Conservation (phyloP, 148 eudicot species). For the Silene uniflora region DNA sequence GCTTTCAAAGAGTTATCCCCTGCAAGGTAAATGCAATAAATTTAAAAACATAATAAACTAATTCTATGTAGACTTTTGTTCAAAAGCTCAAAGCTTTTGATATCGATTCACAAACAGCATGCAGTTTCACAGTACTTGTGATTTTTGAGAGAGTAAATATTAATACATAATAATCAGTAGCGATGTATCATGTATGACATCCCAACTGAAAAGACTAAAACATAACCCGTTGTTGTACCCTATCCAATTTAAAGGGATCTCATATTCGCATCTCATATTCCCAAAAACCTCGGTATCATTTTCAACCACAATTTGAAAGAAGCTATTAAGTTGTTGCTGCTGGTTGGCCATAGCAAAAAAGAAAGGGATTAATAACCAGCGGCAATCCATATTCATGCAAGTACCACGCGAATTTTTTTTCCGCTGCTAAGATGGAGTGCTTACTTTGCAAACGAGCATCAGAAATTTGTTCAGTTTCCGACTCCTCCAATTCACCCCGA, state of each 20-base stretch:
- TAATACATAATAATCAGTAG: neutral
- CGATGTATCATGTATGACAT: neutral
- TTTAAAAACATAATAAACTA: neutral
- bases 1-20: conserved; percentile 43
- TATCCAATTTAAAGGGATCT: neutral
- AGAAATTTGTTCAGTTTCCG: conserved; percentile 26
- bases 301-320: neutral
- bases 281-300: neutral
- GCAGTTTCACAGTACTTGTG: neutral
- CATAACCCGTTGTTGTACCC: neutral
- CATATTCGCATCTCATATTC: neutral
- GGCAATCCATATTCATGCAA: neutral
- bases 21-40: conserved; percentile 31
- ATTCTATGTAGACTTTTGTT: conserved; percentile 3
- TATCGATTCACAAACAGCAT: neutral
- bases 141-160: neutral
- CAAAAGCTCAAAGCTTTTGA: neutral
- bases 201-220: conserved; percentile 3
- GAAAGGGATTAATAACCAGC: neutral
- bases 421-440: conserved; percentile 14
- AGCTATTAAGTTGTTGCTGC: neutral
- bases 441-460: conserved; percentile 48
- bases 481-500: conserved; percentile 28
- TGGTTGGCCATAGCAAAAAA: neutral
- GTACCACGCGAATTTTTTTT: neutral